Conservation (phyloP, 495 filamentous ascomycete genomes). For the Xylaria venustula region DNA sequence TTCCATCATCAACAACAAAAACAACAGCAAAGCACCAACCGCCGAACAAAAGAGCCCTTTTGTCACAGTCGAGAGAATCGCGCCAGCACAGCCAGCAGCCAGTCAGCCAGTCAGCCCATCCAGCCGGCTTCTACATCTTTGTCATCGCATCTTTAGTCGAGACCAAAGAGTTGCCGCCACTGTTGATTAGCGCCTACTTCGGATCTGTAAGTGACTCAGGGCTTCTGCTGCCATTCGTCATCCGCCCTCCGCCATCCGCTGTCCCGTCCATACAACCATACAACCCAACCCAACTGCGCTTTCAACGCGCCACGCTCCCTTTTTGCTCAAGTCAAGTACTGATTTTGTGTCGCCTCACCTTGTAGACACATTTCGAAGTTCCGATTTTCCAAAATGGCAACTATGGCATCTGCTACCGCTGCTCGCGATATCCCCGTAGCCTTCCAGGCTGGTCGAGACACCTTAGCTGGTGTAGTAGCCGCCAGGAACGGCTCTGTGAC, state of each 20-base stretch:
- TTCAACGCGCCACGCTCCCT: conserved; percentile 7
- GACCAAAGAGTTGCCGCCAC: conserved; percentile 38
- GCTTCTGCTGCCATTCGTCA: too few species aligned
- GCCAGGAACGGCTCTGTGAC: conserved; percentile 56
- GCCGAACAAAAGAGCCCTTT: conserved; percentile 45
- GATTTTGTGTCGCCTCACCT: conserved; percentile 29
- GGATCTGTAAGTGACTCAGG: conserved; percentile 43
- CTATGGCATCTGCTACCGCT: conserved; percentile 56
- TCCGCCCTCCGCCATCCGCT: conserved; percentile 2
- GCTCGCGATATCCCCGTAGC: conserved; percentile 72
- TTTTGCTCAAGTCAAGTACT: conserved; percentile 9
- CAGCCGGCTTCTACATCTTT: conserved; percentile 27
- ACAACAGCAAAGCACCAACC: conserved; percentile 38
- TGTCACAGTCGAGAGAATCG: conserved; percentile 55
- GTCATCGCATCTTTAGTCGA: conserved; percentile 29
- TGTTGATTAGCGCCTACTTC: conserved; percentile 29
- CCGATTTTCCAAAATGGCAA: conserved; percentile 54
- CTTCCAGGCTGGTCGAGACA: conserved; percentile 53
- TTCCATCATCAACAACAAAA: conserved; percentile 39
- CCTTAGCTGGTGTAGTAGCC: conserved; percentile 59
- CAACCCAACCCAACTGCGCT: not conserved
- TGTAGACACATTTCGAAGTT: conserved; percentile 49
- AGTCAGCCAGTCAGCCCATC: conserved; percentile 27
- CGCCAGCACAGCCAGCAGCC: conserved; percentile 44
- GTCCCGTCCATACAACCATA: not conserved